Base-by-base conservation (phyloP, 805 yeast species). In the Candida odintsovae region DNA sequence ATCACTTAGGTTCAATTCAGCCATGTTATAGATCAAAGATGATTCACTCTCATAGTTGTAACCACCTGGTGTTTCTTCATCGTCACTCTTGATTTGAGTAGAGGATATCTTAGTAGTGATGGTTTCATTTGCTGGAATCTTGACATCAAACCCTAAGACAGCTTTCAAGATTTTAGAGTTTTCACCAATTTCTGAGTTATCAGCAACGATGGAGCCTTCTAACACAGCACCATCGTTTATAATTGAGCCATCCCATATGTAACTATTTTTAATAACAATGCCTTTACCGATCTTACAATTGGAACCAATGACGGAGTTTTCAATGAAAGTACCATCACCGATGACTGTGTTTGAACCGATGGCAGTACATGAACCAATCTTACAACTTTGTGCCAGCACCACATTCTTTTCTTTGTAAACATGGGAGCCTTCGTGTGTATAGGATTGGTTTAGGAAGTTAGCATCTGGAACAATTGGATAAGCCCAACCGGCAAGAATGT, bases 311-410 rank as follows among this genome's bases (percentile, higher is more conserved):
- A 86, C 86, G 21, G 95, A 82, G 44, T 82, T 79, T 47, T 73
- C 73, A 36, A 94, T 74, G 5, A 58, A 52, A 0, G 96, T 70
- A 16, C 83, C 82, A 53, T 85, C 90, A 38, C 96, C 96, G 55
- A 94, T 83, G 37, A 69, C 71, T 0, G 96, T 75, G 43, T 79
- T 75, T 1, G 83, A 70, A 3, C 98, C 99, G 52, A 94, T 84
- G 3, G 89, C 86, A 1, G 95, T 86, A 53, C 87, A 75, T 45
- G 82, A 78, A 18, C 86, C 87, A 49, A 94, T 80, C 53, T 80
- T 80, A 68, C 97, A 90, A n/a, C 94, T 83, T 61, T 92, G 97
- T 0, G 97, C 96, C 53, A 92, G 73, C 9, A 89, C 81, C n/a
- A 92, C 92, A 54, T 83, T 85, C 35, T 80, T 78, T 61, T 90